Base-by-base conservation (phyloP, 306 rosid genomes). In the Alnus glutinosa region DNA sequence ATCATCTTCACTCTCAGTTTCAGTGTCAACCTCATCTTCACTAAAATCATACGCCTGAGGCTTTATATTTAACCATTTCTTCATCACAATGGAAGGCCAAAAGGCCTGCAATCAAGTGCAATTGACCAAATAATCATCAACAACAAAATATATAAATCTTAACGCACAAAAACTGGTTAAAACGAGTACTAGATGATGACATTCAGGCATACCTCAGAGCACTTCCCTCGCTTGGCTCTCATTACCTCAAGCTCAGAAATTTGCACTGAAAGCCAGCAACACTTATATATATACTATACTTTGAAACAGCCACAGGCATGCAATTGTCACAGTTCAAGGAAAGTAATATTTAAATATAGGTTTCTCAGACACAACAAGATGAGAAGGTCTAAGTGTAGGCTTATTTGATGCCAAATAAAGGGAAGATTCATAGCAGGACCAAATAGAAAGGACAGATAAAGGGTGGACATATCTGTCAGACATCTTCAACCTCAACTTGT, bases 41-140 rank as follows among this genome's bases (percentile, higher is more conserved):
- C 99, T 95, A 64, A 93, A 95, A 76, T 95, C 99, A 86, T 90
- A 80, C 79, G 74, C 97, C 85, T 85, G 90, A 3, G 99, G 98
- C 96, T 91, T 90, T 54, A 95, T 89, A 70, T 95, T 95, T 69
- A 95, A 75, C 99, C 99, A 95, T 83, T 95, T 95, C 85, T 95
- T 95, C 99, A 91, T 90, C 89, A 95, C 87, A 84, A 95, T 78
- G 61, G 99, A 93, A 77, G 99, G 99, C 99, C 99, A 95, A 82
- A 93, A 95, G 5, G 94, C 89, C 98, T 95, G 88, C 80, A 82
- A 85, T 8, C 74, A 80, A 80, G 80, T 36, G 57, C 58, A 86
- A 81, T 59, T 70, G 61, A 77, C 16, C 76, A 67, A 71, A 58
- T 30, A 57, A 64, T 75, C 37, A 44, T 55, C 71, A 70, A 73